Percentiles rank a stretch among this genome's conserved stretches.
Conservation (phyloP, 768 basidiomycete species). For the Cystofilobasidium ferigula region DNA sequence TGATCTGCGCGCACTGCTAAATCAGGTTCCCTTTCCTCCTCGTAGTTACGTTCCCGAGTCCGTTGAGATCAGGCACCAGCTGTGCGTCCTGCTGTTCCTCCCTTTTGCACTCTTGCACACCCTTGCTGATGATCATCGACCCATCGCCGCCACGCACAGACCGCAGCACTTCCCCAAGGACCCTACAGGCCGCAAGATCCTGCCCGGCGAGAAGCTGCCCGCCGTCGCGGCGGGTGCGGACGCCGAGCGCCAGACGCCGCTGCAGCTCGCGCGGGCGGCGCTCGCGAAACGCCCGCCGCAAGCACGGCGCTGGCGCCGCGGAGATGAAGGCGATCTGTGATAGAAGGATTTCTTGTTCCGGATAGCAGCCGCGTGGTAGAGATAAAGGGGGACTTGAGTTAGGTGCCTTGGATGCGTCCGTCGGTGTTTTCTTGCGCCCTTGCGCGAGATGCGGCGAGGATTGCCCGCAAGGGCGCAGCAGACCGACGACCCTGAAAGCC, state of each 20-base stretch:
- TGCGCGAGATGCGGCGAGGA: too few species aligned
- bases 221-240: slow-evolving; percentile 23
- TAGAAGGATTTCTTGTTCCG: not conserved
- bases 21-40: not conserved
- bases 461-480: too few species aligned
- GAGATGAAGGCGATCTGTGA: not conserved
- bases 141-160: not conserved
- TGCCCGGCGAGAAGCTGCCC: slow-evolving; percentile 19
- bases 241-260: slow-evolving; percentile 11
- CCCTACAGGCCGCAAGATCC: slow-evolving; percentile 9
- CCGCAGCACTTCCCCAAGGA: not conserved
- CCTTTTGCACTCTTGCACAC: not conserved
- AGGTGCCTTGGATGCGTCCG: too few species aligned
- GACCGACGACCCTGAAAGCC: too few species aligned
- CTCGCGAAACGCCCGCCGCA: slow-evolving; percentile 13
- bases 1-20: not conserved
- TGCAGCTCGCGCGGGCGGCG: not conserved
- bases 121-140: not conserved
- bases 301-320: slow-evolving; percentile 4
- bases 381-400: too few species aligned
- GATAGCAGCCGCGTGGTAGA: too few species aligned
- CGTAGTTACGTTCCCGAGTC: not conserved
- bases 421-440: too few species aligned
- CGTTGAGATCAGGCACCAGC: not conserved
- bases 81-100: not conserved